These are phyloP conservation scores for Pseudoturritis turrita DNA, from an alignment of 345 rosid species.

Conservation along the genomic window DNA sequence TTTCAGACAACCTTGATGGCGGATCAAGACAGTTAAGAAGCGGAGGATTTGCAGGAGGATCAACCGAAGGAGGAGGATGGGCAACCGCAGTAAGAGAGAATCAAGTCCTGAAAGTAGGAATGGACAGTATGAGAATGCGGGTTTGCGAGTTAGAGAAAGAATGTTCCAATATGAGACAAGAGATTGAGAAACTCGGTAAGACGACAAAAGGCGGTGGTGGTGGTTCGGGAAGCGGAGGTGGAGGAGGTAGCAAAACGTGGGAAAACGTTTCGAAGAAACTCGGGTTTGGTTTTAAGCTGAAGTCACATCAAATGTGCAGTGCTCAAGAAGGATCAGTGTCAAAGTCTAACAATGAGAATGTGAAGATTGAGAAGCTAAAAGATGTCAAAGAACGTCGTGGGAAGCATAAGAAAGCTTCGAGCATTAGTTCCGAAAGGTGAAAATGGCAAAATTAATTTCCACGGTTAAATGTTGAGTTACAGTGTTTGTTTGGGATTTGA, in stretches of 20 bases:
- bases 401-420: slow-evolving; percentile 56
- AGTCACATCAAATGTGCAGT: slow-evolving; percentile 90
- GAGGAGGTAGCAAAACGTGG: slow-evolving; percentile 51
- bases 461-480: not conserved
- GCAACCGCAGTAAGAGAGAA: slow-evolving; percentile 90
- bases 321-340: slow-evolving; percentile 85
- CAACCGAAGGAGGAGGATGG: slow-evolving; percentile 80
- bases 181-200: slow-evolving; percentile 76
- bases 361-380: slow-evolving; percentile 54
- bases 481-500: slow-evolving; percentile 3
- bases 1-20: slow-evolving; percentile 83
- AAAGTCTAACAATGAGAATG: slow-evolving; percentile 50
- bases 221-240: slow-evolving; percentile 20
- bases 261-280: slow-evolving; percentile 58
- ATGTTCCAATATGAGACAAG: slow-evolving; percentile 78
- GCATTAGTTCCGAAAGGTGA: slow-evolving; percentile 40
- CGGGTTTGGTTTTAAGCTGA: slow-evolving; percentile 62
- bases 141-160: slow-evolving; percentile 90
- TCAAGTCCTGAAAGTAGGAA: slow-evolving; percentile 91
- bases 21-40: slow-evolving; percentile 85
- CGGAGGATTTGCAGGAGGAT: slow-evolving; percentile 62
- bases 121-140: slow-evolving; percentile 93
- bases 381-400: slow-evolving; percentile 50
- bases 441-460: slow-evolving; percentile 3
- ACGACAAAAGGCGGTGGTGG: slow-evolving; percentile 18